Evolutionary conservation across 2,329 filamentous ascomycete genomes (phyloP).

Genomic region (Ophiobolus disseminans): DNA sequence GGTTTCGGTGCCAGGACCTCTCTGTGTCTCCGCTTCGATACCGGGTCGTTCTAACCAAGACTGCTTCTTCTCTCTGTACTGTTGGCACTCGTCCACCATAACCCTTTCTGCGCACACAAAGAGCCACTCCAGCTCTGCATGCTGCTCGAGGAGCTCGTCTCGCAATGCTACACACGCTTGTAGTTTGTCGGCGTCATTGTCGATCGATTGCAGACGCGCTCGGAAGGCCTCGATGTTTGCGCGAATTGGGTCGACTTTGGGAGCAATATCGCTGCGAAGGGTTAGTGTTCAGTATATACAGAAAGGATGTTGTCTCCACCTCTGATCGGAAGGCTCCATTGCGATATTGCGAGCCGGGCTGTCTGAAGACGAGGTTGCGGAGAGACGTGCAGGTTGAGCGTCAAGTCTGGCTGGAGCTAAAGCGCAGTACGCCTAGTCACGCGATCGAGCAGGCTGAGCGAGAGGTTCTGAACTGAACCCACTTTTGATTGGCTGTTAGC

Average conservation of each 20-base stretch:
- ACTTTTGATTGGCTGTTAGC: too few species aligned
- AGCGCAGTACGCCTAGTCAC: too few species aligned
- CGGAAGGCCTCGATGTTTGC: conserved; percentile 4
- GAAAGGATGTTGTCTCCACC: background rate
- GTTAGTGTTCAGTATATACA: background rate
- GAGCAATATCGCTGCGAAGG: background rate
- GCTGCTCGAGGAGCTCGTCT: conserved; percentile 5
- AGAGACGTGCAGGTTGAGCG: too few species aligned
- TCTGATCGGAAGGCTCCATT: background rate
- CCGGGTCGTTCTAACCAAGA: too few species aligned
- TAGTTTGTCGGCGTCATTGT: conserved; percentile 6
- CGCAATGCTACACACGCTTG: conserved; percentile 7
- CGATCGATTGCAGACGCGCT: conserved; percentile 5
- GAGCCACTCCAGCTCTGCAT: conserved; percentile 6
- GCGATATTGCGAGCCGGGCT: too few species aligned
- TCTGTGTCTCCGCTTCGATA: too few species aligned
- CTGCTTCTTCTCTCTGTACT: background rate
- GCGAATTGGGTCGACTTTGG: background rate
- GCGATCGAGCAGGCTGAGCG: too few species aligned
- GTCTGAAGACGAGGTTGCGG: background rate
- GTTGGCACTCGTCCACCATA: conserved; percentile 7
- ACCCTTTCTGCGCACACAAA: conserved; percentile 6
- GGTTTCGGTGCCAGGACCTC: too few species aligned
- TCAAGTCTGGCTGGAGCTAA: too few species aligned
- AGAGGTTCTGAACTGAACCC: too few species aligned